Base-by-base conservation (phyloP, 805 yeast species). In the Candida wancherniae region DNA sequence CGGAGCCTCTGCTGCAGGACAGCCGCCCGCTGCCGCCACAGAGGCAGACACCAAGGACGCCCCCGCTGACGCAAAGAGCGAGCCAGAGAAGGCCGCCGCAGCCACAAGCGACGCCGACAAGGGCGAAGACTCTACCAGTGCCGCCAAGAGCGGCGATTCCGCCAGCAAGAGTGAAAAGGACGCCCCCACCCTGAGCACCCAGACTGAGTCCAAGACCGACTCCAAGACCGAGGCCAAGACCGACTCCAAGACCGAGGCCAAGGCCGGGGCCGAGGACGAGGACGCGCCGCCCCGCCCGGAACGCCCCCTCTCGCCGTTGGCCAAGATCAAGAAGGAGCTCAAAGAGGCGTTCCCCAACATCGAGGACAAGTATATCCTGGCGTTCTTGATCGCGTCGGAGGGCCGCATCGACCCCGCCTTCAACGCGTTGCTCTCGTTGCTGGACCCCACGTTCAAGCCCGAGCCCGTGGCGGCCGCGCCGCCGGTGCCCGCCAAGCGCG, bases 391-490 rank as follows among this genome's bases (percentile, higher is more conserved):
- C 52, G 97, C 97, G 3, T 77, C 94, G 12, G 75, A 71, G 28
- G 95, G 94, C 17, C 67, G 72, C 28, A 54, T 85, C 25, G 96
- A 86, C 46, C 79, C 84, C 1, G 94, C 96, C 1, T 90, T 90
- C 64, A 83, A 81, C 55, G 97, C 96, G 0, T 63, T 88, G 47
- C 64, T 90, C 37, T 85, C 73, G 45, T 60, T 85, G 33, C 78
- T 84, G 11, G 96, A 88, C 57, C 90, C 90, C 7, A 53, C 67
- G 3, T 67, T 68, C 38, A 69, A 69, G 39, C 76, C 80, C 9
- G 74, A 71, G 39, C 76, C 74, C 17, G 43, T 45, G 8, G 57
- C 59, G 11, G 33, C 27, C 4, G 31, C 36, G 9, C 22, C 28
- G 4, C 20, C 31, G 19, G 18, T 15, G 6, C 29, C 31, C 7